phyloP scores from a whole-genome alignment of 2,329 filamentous ascomycete genomes.

The Exophiala sp. region DNA sequence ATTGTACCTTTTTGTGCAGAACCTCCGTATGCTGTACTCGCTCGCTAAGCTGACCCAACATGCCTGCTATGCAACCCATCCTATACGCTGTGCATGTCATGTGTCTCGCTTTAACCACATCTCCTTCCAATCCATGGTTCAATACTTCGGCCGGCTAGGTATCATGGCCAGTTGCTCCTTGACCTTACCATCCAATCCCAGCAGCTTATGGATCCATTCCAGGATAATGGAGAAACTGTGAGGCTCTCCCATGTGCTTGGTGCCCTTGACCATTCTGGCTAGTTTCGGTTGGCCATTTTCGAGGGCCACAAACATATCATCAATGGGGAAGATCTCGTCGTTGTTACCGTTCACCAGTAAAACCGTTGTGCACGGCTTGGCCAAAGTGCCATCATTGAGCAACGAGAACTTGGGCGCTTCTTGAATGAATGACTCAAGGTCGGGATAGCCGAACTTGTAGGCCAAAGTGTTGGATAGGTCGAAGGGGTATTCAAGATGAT shows the following conservation, averaged over 20 bases:
- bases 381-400: constrained; percentile 50
- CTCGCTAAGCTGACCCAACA: background rate
- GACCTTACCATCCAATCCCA: constrained; percentile 27
- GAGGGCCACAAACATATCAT: constrained; percentile 53
- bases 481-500: constrained; percentile 56
- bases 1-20: no score
- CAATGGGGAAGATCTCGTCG: constrained; percentile 58
- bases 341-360: constrained; percentile 54
- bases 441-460: constrained; percentile 45
- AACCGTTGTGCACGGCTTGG: constrained; percentile 45
- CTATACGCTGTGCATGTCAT: background rate
- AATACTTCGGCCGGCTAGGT: constrained; percentile 27
- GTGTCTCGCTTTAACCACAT: background rate
- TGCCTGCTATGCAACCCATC: background rate
- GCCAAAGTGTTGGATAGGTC: constrained; percentile 49
- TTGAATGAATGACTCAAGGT: constrained; percentile 43
- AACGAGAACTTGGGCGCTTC: constrained; percentile 50
- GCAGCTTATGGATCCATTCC: constrained; percentile 35
- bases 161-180: constrained; percentile 29
- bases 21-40: background rate
- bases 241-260: constrained; percentile 65
- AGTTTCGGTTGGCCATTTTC: constrained; percentile 51
- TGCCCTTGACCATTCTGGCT: constrained; percentile 52
- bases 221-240: constrained; percentile 37
- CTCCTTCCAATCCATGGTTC: background rate